phyloP scores from a whole-genome alignment of 192 early-diverging fungal genomes.

The Linnemannia zychae region DNA sequence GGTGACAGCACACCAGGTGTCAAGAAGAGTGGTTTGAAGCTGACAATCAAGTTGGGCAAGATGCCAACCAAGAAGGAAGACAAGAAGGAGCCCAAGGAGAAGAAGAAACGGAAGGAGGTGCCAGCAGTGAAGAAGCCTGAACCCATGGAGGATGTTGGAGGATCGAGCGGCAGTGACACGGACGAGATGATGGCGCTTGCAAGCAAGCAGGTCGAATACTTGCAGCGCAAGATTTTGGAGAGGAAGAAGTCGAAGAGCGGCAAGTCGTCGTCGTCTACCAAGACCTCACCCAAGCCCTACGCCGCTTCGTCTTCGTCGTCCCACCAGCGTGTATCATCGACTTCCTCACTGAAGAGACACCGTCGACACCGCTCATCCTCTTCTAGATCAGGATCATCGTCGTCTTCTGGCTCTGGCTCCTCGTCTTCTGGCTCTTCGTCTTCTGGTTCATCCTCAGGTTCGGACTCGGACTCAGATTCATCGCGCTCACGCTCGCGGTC shows the following conservation, averaged over 20 bases:
- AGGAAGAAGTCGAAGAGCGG: conserved; percentile 41
- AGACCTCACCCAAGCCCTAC: conserved; percentile 12
- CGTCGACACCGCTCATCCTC: conserved; percentile 28
- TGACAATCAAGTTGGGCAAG: conserved; percentile 51
- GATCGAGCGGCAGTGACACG: conserved; percentile 46
- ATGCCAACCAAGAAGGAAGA: conserved; percentile 20
- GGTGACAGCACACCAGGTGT: not conserved
- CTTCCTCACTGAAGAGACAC: conserved; percentile 20
- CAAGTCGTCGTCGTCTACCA: conserved; percentile 25
- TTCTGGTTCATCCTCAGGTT: conserved; percentile 22
- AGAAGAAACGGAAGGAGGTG: conserved; percentile 3
- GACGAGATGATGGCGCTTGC: conserved; percentile 56
- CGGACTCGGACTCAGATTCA: conserved; percentile 13
- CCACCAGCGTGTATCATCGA: conserved; percentile 18
- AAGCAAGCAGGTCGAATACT: conserved; percentile 51
- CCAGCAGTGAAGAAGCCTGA: not conserved
- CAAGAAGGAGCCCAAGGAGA: conserved; percentile 27
- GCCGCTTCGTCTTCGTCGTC: not conserved
- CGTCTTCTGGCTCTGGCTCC: conserved; percentile 27
- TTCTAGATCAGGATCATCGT: conserved; percentile 21
- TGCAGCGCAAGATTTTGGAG: conserved; percentile 55
- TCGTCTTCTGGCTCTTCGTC: conserved; percentile 20
- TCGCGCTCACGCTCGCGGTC: conserved; percentile 8
- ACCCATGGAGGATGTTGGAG: conserved; percentile 5
- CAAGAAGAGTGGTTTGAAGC: conserved; percentile 41